Evolutionary conservation across 768 basidiomycete species (phyloP).

Genomic region (Tricholoma saponaceum): DNA sequence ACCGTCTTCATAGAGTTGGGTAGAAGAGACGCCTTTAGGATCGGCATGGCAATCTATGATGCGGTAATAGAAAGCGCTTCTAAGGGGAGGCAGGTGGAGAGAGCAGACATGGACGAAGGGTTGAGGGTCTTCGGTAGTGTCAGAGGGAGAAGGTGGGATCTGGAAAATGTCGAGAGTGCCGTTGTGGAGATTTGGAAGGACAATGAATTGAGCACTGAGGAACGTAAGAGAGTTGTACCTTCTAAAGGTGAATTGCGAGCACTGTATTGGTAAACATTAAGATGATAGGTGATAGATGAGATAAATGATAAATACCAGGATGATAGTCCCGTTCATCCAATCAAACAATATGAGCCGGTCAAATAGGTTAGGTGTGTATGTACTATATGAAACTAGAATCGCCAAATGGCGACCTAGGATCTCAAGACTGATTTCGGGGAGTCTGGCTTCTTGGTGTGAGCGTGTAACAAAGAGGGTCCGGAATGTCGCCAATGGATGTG

Average conservation of each 20-base stretch:
- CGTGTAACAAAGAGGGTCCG: neutral
- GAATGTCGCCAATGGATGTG: neutral
- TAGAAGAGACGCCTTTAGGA: too few relatives aligned
- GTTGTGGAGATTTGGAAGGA: too few relatives aligned
- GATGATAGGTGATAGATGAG: too few relatives aligned
- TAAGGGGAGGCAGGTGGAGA: neutral
- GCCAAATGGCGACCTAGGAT: neutral
- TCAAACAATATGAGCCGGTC: neutral
- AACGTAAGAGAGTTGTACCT: too few relatives aligned
- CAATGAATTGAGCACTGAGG: too few relatives aligned
- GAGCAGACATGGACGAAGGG: neutral
- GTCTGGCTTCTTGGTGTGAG: neutral
- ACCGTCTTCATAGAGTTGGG: too few relatives aligned
- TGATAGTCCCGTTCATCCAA: neutral
- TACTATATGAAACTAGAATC: neutral
- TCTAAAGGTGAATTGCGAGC: too few relatives aligned
- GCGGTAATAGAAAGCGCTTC: neutral
- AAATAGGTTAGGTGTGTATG: neutral
- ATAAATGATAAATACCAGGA: neutral
- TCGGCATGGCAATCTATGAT: too few relatives aligned
- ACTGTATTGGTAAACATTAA: too few relatives aligned
- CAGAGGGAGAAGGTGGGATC: too few relatives aligned
- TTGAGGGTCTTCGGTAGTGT: neutral
- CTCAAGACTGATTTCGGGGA: neutral
- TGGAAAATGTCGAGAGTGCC: too few relatives aligned